Base-by-base conservation (phyloP, 352 stramenopile genomes). In the Phytophthora ohioensis region DNA sequence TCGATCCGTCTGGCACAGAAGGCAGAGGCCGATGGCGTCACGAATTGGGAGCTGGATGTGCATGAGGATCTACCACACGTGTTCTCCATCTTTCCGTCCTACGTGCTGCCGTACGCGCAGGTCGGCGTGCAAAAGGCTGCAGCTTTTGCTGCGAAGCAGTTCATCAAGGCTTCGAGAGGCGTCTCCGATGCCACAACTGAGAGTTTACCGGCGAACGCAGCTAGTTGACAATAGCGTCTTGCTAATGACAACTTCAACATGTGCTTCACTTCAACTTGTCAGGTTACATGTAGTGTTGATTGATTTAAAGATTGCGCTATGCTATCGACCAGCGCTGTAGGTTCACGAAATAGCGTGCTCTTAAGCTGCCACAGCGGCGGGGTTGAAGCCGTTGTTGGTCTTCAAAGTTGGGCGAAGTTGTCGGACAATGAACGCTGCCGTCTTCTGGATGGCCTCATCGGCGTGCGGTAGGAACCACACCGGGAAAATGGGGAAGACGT, bases 11-110 rank as follows among this genome's bases (percentile, higher is more conserved):
- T 90, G 0, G 57, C 61, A 1, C 57, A 62, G n/a, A 88, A 85
- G 47, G 73, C 73, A 32, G 31, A 75, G 48, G 51, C 55, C 1
- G 80, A 88, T 47, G 79, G 76, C 4, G 65, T 75, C 10, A 64
- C 45, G 3, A 71, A 83, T 55, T 87, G 79, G 79, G 74, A 81
- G 47, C 21, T 90, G 5, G 74, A 87, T 49, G 63, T 82, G 9
- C 78, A 85, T 15, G 54, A 78, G 7, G 52, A 75, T 34, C 39
- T 90, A 41, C 66, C 73, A 9, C 82, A 88, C 54, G 69, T 80
- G 0, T 88, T 87, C 63, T 30, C 69, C 3, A 61, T 81, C 9
- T 75, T 88, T 9, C 78, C 82, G 45, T 58, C 55, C 3, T 74
- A 64, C 10, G 52, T 90, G 31, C 57, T 88, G 45, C 80, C 80